These are phyloP conservation scores for Taphrina wiesneri DNA, from an alignment of 1,139 yeast genomes.

Conservation along the genomic window DNA sequence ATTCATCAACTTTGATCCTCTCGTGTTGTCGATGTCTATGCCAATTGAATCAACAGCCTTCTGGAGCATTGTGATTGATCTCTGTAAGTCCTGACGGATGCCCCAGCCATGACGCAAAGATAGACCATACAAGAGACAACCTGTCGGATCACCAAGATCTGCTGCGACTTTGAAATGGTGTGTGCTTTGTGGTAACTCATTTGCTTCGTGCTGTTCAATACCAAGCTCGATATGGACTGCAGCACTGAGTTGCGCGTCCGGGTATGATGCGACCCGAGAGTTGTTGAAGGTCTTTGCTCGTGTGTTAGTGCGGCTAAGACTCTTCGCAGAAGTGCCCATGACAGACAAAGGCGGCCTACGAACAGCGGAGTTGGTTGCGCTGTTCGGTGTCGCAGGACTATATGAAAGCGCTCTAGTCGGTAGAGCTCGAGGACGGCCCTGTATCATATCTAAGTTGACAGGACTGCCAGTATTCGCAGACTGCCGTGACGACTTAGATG, in stretches of 20 bases:
- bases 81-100: conserved; percentile 58
- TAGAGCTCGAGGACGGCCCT: background rate
- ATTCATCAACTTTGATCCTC: conserved; percentile 6
- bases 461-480: background rate
- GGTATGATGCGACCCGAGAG: conserved; percentile 17
- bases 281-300: background rate
- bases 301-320: background rate
- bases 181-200: conserved; percentile 68
- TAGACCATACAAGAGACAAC: conserved; percentile 70
- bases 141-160: conserved; percentile 61
- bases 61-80: conserved; percentile 64
- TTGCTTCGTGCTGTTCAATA: conserved; percentile 56
- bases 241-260: conserved; percentile 40
- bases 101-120: conserved; percentile 74
- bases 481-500: background rate
- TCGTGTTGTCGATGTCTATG: background rate
- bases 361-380: background rate
- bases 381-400: background rate
- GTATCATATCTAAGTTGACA: background rate
- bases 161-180: conserved; percentile 68
- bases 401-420: conserved; percentile 10
- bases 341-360: background rate
- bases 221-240: conserved; percentile 57
- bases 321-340: background rate
- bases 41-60: conserved; percentile 45